Base-by-base conservation (phyloP, 1,284 basidiomycete species). In the Xerocomus nothofagi region DNA sequence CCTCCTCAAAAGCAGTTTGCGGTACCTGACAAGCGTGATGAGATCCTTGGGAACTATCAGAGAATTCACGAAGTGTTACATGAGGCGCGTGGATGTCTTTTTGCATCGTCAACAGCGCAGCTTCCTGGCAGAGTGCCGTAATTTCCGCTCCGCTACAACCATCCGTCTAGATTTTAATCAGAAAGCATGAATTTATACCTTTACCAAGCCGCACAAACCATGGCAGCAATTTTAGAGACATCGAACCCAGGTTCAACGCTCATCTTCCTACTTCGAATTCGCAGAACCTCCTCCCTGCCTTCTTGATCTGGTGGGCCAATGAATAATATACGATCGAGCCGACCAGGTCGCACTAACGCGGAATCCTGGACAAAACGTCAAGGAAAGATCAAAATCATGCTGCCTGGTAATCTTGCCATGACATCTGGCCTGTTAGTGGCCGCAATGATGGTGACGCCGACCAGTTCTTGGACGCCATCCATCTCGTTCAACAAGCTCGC, bases 121-220 rank as follows among this genome's bases (percentile, higher is more conserved):
- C 97, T 69, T 99, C 96, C 72, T 99, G 97, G 66, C 95, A 98
- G 42, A 99, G 79, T 1, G 89, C 84, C 6, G 85, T 80, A 24
- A 99, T 86, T 66, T 99, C 97, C 6, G 97, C 97, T 10, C 97
- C 97, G 11, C 96, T 98, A 65, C 93, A 99, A 1, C 96, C 97
- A 10, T 90, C 84, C 4, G 93, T 90, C 94, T 98, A 7, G 27
- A 34, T 51, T 27, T 48, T 17, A n/a, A 36, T 62, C 39, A 66
- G 44, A 34, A 32, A 14, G 6, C 4, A 29, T 8, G n/a, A n/a
- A n/a, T n/a, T n/a, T n/a, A 20, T 4, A 4, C 7, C 4, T 10
- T 2, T 26, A 24, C 8, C 26, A 23, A n/a, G 26, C n/a, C 1
- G 2, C 30, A 55, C 64, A n/a, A 57, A 91, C 95, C 70, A 95